These are phyloP conservation scores for Eutypella sp. DNA, from an alignment of 2,329 filamentous ascomycete species.

Conservation along the genomic window DNA sequence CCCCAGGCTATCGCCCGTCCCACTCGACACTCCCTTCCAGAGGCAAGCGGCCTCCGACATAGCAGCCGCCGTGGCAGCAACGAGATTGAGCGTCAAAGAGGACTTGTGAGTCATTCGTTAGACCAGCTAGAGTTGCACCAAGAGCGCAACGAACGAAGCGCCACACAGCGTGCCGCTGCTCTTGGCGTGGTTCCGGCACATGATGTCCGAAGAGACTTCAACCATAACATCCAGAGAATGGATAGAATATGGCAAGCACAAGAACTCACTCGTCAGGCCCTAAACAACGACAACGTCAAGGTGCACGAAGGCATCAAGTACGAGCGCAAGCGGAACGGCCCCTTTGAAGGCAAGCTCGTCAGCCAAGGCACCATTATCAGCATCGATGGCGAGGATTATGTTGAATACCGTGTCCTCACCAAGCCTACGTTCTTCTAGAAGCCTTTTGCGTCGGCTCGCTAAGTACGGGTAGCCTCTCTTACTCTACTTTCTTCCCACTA, in stretches of 20 bases:
- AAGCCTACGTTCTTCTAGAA: slow-evolving; percentile 56
- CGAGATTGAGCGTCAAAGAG: slow-evolving; percentile 2
- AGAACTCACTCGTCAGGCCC: slow-evolving; percentile 29
- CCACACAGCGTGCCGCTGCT: neutral
- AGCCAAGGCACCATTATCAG: slow-evolving; percentile 57
- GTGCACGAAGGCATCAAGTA: slow-evolving; percentile 57
- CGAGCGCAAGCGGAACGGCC: slow-evolving; percentile 55
- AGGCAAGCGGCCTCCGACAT: neutral
- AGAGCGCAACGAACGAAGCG: slow-evolving; percentile 1
- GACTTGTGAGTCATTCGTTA: neutral
- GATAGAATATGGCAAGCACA: slow-evolving; percentile 53
- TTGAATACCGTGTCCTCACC: slow-evolving; percentile 61
- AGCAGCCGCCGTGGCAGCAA: neutral
- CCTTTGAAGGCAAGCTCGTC: slow-evolving; percentile 59
- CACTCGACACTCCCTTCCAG: slow-evolving; percentile 2
- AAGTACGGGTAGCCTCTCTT: too few species aligned
- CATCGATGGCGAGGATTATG: slow-evolving; percentile 63
- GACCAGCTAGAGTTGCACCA: slow-evolving; percentile 2
- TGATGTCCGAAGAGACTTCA: slow-evolving; percentile 32
- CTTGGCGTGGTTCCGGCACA: slow-evolving; percentile 12
- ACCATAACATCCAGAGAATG: slow-evolving; percentile 47
- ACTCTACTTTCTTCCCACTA: too few species aligned
- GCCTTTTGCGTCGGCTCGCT: too few species aligned
- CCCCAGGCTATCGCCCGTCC: neutral
- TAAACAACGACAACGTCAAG: slow-evolving; percentile 45